Percentiles rank a stretch among this genome's conserved stretches.
phyloP scores from a whole-genome alignment of 768 basidiomycete genomes.

The Lactarius trivialis region DNA sequence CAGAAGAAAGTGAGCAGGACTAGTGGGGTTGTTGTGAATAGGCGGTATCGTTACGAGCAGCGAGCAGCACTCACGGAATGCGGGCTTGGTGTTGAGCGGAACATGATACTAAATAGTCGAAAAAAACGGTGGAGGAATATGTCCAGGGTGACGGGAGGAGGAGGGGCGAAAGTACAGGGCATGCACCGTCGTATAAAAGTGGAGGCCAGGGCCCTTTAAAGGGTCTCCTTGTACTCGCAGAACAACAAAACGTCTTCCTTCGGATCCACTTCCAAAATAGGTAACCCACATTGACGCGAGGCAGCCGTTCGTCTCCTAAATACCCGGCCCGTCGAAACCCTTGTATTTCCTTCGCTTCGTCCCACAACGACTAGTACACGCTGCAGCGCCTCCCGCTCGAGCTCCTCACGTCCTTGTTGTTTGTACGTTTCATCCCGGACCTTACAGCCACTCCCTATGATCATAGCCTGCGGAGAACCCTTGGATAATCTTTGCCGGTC shows the following conservation, averaged over 20 bases:
- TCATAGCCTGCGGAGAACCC: neutral
- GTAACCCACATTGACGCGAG: neutral
- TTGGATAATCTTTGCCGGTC: neutral
- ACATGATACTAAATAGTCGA: slow-evolving; percentile 3
- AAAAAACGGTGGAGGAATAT: neutral
- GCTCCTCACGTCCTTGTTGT: neutral
- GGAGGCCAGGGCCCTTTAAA: neutral
- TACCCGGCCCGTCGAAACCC: neutral
- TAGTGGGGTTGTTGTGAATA: slow-evolving; percentile 1
- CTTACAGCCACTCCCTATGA: neutral
- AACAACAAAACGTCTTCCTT: slow-evolving; percentile 2
- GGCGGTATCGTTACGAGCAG: neutral
- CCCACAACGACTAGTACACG: neutral
- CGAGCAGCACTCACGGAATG: neutral
- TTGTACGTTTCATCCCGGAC: neutral
- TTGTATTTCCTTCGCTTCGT: neutral
- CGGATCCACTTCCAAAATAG: neutral
- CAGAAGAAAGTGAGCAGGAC: slow-evolving; percentile 13
- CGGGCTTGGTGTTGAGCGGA: slow-evolving; percentile 1
- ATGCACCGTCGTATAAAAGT: slow-evolving; percentile 8
- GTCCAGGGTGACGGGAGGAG: neutral
- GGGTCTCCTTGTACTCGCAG: slow-evolving; percentile 15
- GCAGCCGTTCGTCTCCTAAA: neutral
- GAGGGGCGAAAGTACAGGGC: neutral
- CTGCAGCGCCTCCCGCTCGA: neutral